Base-by-base conservation (phyloP, 2,329 filamentous ascomycete species). In the Aureobasidium sp. region DNA sequence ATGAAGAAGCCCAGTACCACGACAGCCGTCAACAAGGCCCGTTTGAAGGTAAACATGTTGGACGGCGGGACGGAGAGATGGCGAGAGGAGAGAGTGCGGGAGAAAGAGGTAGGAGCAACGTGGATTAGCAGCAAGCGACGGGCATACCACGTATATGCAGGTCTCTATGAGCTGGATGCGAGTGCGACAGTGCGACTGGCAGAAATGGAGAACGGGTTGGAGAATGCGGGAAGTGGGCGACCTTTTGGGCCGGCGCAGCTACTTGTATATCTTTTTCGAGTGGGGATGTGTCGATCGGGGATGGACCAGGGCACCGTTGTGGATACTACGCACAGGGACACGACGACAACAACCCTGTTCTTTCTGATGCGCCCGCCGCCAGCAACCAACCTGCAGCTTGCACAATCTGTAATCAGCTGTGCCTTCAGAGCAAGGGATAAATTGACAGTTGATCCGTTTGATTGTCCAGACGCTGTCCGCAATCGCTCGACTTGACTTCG, bases 1-100 rank as follows among this genome's bases (percentile, higher is more conserved):
- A 87, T 86, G 75, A 92, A 80, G 70, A 89, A 78, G 32, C 84
- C 82, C 68, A 93, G 75, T 66, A 92, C 76, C 71, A 87, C 82
- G 68, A 84, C 82, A 52, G 90, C 89, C 61, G 87, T 82, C 68
- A 90, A 77, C 65, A 95, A 74, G 70, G 89, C 88, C 76, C 89
- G 87, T 71, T 86, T 84, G 72, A 89, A 90, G 70, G 88, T 89
- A 73, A 92, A 82, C 90, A 95, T 95, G 63, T 37, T 58, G 37
- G 71, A 37, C 20, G 20, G 20, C 20, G 20, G 2, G 29, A 39
- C 23, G n/a, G 57, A 26, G 26, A 17, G 23, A 13, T 1, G n/a
- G 37, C 44, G 46, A 60, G 20, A 4, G 36, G 34, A 50, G 32
- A 15, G 46, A 12, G 44, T 12, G 23, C 36, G 32, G 37, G 15